These are phyloP conservation scores for Trichothecium sympodiale DNA, from an alignment of 2,329 filamentous ascomycete species.

Conservation along the genomic window DNA sequence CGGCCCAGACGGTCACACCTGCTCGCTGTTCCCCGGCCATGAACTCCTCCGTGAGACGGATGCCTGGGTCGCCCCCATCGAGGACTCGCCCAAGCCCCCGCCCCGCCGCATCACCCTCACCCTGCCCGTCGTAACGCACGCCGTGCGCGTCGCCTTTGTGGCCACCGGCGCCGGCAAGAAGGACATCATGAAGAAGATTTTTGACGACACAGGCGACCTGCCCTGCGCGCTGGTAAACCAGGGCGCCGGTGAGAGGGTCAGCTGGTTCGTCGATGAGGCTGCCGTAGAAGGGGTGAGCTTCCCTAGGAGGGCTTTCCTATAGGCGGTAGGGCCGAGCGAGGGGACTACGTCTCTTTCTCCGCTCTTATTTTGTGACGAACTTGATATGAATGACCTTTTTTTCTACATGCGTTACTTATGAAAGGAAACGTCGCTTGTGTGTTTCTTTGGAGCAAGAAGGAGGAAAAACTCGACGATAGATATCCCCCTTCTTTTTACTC, in stretches of 20 bases:
- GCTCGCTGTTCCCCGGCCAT: slow-evolving; percentile 89
- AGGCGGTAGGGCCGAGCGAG: background rate
- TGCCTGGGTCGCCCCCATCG: slow-evolving; percentile 87
- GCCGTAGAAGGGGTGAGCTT: slow-evolving; percentile 80
- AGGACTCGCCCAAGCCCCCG: slow-evolving; percentile 91
- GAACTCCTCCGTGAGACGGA: slow-evolving; percentile 73
- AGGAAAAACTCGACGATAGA: too few relatives aligned
- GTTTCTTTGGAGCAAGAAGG: background rate
- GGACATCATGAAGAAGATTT: slow-evolving; percentile 85
- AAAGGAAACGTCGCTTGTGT: background rate
- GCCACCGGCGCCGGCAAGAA: slow-evolving; percentile 85
- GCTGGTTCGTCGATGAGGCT: slow-evolving; percentile 86
- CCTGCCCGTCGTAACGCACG: slow-evolving; percentile 80
- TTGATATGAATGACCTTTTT: background rate
- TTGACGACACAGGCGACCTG: slow-evolving; percentile 65
- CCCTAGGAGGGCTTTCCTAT: slow-evolving; percentile 55
- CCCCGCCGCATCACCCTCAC: slow-evolving; percentile 84
- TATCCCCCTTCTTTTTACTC: too few relatives aligned
- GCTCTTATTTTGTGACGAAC: too few relatives aligned
- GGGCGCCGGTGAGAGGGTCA: slow-evolving; percentile 71
- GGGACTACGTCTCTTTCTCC: too few relatives aligned
- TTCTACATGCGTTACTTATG: background rate
- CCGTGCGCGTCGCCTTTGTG: slow-evolving; percentile 79
- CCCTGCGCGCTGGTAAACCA: slow-evolving; percentile 86
- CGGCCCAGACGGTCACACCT: slow-evolving; percentile 94